phyloP scores from a whole-genome alignment of 371 early-diverging fungal genomes.

The Basidiobolus meristosporus region DNA sequence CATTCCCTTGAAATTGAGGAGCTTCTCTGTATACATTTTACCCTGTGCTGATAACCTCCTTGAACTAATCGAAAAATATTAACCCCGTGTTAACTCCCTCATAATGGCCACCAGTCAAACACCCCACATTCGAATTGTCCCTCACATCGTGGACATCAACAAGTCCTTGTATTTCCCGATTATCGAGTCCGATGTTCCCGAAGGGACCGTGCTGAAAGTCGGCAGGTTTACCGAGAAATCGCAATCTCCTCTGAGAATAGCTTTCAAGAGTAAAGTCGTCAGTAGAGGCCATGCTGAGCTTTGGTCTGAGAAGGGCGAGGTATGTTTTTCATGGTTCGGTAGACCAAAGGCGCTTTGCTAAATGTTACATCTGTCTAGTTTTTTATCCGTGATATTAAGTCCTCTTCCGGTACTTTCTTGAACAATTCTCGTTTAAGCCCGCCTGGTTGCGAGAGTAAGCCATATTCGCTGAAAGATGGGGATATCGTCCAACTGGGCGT shows the following conservation, averaged over 20 bases:
- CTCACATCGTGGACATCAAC: no score
- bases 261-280: slow-evolving; percentile 88
- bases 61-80: no score
- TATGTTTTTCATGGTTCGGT: slow-evolving; percentile 9
- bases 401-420: slow-evolving; percentile 90
- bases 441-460: slow-evolving; percentile 65
- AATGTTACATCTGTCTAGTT: slow-evolving; percentile 28
- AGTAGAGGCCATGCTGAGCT: slow-evolving; percentile 84
- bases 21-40: no score
- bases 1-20: no score
- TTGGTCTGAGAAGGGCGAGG: slow-evolving; percentile 66
- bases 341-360: not conserved
- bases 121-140: no score
- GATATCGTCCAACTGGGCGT: slow-evolving; percentile 88
- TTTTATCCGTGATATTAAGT: slow-evolving; percentile 78
- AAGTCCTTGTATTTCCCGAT: slow-evolving; percentile 54
- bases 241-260: slow-evolving; percentile 25
- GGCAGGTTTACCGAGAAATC: slow-evolving; percentile 60
- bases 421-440: slow-evolving; percentile 80
- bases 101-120: no score
- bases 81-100: no score
- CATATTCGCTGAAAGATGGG: slow-evolving; percentile 67
- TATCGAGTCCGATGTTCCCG: slow-evolving; percentile 56
- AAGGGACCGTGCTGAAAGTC: slow-evolving; percentile 45
- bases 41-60: no score